Base-by-base conservation (phyloP, 23 red algal species). In the Chondrus crispus region DNA sequence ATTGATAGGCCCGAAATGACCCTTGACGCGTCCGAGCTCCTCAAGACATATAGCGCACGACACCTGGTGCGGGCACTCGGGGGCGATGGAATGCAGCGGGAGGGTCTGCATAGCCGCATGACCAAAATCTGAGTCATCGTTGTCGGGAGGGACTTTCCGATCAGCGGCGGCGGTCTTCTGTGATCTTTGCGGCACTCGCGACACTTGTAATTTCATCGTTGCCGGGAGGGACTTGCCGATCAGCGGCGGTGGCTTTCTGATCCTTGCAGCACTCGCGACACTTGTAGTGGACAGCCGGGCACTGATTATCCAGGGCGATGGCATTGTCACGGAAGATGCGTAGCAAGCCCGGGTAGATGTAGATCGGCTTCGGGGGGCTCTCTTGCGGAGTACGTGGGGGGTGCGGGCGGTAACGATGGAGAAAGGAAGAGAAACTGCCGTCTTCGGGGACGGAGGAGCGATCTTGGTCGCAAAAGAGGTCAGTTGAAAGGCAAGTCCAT, bases 1-100 rank as follows among this genome's bases (percentile, higher is more conserved):
- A 64, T 99, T 99, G 81, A 99, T 99, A 14, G 97, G 97, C 55
- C 97, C 97, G 80, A 99, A 99, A 60, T 99, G 97, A 37, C 97
- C 97, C 48, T 93, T 82, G 41, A 99, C 91, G 33, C 89, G 72
- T 37, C 94, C 94, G 39, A 93, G 85, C 70, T 60, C 46, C 11
- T 93, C 90, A 3, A 93, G 69, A 24, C 90, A 93, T 4, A 93
- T 84, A 29, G 90, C 24, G 82, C 90, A 93, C 10, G 80, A 29
- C 5, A 78, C 37, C 39, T 74, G 29, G 68, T 93, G 90, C 18
- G 66, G 48, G 41, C 90, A 93, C 16, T 45, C 30, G 45, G n/a
- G n/a, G n/a, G n/a, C n/a, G n/a, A n/a, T n/a, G n/a, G n/a, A n/a
- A n/a, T n/a, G n/a, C n/a, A n/a, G n/a, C n/a, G n/a, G n/a, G n/a